Evolutionary conservation across 176 grass and related monocot genomes (phyloP), one percentile per base, ranked within the genome.

Genomic region (Neostapfia colusana): DNA sequence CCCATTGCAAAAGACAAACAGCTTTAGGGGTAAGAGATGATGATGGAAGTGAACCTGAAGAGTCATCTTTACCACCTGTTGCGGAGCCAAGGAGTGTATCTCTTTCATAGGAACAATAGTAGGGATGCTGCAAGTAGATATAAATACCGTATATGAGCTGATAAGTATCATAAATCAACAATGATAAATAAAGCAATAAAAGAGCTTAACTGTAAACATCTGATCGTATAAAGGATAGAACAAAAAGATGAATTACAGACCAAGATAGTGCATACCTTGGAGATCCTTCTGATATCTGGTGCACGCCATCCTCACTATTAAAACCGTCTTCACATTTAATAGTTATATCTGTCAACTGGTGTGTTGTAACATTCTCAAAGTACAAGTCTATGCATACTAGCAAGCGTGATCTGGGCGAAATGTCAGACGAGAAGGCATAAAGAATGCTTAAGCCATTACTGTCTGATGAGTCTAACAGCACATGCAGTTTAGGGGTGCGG

Each of bases 21-120:
- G 70, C 81, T 92, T 94, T 42, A 98, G 76, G 37, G 95, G 95
- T 72, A 98, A 80, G n/a, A 98, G 69, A 85, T 98, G 95, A 66
- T 98, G 91, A 74, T 82, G 84, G 82, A 98, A 94, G 80, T 65
- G 89, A 40, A 88, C 82, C 80, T 92, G 81, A 88, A 98, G 75
- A 79, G 86, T 69, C 90, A 87, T 86, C 68, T 88, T 94, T 18
- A 37, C 76, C 13, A 15, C 84, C 66, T 98, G 89, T 25, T 89
- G 80, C 0, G 91, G 95, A 90, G 74, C 77, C 88, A 98, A 51
- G 13, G 55, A 87, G 51, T 62, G 60, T 83, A 94, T 92, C 67
- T 73, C 89, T 89, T 94, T 89, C 59, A 82, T 34, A 76, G 87
- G 65, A 75, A 90, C 25, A 54, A 86, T 57, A 55, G 82, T 61